Evolutionary conservation across 176 grass and related monocot species (phyloP).

Genomic region (Bolboschoenus planiculmis): DNA sequence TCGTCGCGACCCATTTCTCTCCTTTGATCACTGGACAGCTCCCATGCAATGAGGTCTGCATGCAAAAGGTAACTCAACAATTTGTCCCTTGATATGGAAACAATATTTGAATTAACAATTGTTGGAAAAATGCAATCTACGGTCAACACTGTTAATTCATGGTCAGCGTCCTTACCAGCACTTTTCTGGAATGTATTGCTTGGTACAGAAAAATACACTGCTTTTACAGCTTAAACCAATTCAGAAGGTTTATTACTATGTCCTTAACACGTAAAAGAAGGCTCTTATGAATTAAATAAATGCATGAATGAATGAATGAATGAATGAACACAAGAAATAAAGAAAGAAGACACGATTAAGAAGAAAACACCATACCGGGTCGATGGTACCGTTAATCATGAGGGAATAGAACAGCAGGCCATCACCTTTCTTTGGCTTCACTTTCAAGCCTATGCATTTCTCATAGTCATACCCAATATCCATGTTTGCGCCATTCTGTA

Average conservation of each 20-base stretch:
- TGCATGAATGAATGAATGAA: background rate
- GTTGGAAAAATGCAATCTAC: background rate
- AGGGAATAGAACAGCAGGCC: constrained; percentile 97
- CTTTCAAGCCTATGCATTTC: constrained; percentile 83
- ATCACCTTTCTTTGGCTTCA: constrained; percentile 87
- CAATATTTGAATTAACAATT: background rate
- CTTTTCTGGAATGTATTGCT: background rate
- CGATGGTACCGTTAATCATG: constrained; percentile 82
- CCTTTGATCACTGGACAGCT: constrained; percentile 84
- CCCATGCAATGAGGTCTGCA: constrained; percentile 80
- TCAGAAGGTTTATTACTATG: background rate
- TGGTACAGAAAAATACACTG: background rate
- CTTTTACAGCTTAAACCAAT: background rate
- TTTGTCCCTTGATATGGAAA: background rate
- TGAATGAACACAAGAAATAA: background rate
- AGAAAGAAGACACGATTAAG: background rate
- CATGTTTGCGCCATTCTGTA: constrained; percentile 86
- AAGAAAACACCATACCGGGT: constrained; percentile 42
- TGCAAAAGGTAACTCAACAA: background rate
- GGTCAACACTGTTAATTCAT: background rate
- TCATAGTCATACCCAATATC: constrained; percentile 91
- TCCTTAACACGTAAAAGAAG: background rate
- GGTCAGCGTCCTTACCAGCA: background rate
- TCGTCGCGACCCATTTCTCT: constrained; percentile 96
- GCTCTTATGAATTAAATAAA: background rate